These are phyloP conservation scores for Coniochaeta hoffmannii DNA, from an alignment of 2,329 filamentous ascomycete genomes.

Conservation along the genomic window DNA sequence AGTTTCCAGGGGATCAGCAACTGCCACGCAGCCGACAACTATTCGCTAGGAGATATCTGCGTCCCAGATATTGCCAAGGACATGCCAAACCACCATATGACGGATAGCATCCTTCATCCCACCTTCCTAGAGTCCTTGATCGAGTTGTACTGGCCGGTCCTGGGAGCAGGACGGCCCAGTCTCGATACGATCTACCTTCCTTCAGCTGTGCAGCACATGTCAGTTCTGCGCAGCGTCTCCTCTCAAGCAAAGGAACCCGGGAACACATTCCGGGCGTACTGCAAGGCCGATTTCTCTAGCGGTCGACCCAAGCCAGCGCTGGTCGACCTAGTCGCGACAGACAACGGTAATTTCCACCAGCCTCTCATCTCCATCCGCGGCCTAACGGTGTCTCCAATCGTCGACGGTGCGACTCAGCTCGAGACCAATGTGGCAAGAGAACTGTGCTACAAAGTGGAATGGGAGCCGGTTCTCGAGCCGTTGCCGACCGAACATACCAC, in stretches of 20 bases:
- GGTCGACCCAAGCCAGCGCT: conserved; percentile 26
- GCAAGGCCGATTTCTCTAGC: conserved; percentile 21
- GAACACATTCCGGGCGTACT: conserved; percentile 26
- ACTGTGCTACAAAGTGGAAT: conserved; percentile 39
- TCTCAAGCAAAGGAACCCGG: conserved; percentile 19
- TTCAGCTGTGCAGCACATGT: conserved; percentile 30
- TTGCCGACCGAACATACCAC: conserved; percentile 7
- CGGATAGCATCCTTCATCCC: conserved; percentile 27
- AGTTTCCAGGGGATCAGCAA: conserved; percentile 43
- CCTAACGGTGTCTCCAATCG: conserved; percentile 30
- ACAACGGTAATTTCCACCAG: conserved; percentile 18
- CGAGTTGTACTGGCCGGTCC: conserved; percentile 32
- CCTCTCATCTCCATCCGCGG: conserved; percentile 25
- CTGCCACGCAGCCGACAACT: conserved; percentile 29
- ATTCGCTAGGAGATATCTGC: conserved; percentile 25
- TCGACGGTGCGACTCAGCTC: conserved; percentile 23
- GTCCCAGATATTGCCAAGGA: conserved; percentile 28
- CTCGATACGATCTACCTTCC: conserved; percentile 33
- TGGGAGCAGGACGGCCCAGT: conserved; percentile 18
- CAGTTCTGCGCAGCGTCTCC: conserved; percentile 23
- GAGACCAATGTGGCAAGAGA: conserved; percentile 26
- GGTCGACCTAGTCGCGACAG: conserved; percentile 27
- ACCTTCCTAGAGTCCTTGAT: conserved; percentile 32
- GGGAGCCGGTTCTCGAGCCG: conserved; percentile 30
- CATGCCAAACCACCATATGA: conserved; percentile 29